Evolutionary conservation across 2,329 filamentous ascomycete species (phyloP), one percentile per base, ranked within the genome.

Genomic region (Diaporthe ampelina): DNA sequence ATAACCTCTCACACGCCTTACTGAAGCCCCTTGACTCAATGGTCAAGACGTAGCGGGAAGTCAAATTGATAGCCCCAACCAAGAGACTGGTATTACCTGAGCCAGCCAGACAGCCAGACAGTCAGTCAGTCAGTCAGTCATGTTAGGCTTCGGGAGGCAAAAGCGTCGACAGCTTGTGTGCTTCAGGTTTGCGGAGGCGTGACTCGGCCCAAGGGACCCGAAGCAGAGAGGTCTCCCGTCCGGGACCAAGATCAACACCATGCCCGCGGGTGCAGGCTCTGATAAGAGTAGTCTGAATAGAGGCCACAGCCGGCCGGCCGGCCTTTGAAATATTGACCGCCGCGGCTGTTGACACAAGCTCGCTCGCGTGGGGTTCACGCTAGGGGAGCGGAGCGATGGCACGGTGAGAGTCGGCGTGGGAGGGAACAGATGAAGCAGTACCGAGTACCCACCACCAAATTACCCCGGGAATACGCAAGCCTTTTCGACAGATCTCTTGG

Each of bases 401-500:
- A 52, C 61, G 61, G 32, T 59, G 61, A 52, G 61, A 52, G 29
- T 32, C 29, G n/a, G 26, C 40, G 24, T 4, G 61, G 43, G 29
- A 32, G 29, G 45, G 45, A 67, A 50, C 29, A 67, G 61, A 52
- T 67, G 61, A 67, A 37, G 63, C 63, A 54, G 63, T 15, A 52
- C 43, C 13, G 40, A 43, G 40, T 17, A 7, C 40, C 15, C 17
- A 37, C 37, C 11, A 10, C 35, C 35, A n/a, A 11, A 37, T 32
- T 15, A 65, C 61, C 45, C 63, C 63, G 45, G 45, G 48, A 40
- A 4, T 29, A 11, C 63, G 63, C 63, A 68, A 68, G 63, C 63
- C 45, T 68, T 68, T 68, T 54, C 8, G 63, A 68, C 63, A 68
- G 63, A 68, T 68, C 48, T 68, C 63, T 68, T 68, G 63, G 63